Conservation (phyloP, 1,284 basidiomycete species). For the Melampsora americana region DNA sequence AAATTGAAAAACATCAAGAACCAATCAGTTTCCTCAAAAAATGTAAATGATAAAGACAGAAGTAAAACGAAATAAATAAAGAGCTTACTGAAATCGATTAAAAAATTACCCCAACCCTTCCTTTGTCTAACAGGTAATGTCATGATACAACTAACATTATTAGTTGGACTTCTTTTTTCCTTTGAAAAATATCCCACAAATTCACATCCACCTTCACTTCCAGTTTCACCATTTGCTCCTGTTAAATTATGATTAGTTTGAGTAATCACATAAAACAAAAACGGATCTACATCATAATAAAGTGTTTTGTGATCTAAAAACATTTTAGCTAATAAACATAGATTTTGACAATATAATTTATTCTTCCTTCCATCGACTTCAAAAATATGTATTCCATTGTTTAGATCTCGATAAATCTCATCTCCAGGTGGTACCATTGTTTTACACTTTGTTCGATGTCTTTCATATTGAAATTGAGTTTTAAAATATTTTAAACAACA, state of each 20-base stretch:
- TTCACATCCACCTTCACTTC: slow-evolving; percentile 70
- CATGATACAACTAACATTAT: slow-evolving; percentile 99
- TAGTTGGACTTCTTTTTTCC: slow-evolving; percentile 92
- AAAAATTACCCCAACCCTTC: slow-evolving; percentile 86
- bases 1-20: neutral
- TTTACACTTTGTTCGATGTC: slow-evolving; percentile 95
- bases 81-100: slow-evolving; percentile 94
- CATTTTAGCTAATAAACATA: slow-evolving; percentile 98
- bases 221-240: neutral
- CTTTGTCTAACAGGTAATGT: slow-evolving; percentile 91
- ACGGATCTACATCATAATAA: slow-evolving; percentile 99
- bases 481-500: slow-evolving; percentile 99
- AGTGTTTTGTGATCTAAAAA: slow-evolving; percentile 99
- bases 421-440: slow-evolving; percentile 91
- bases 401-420: slow-evolving; percentile 90
- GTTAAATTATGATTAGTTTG: slow-evolving; percentile 56
- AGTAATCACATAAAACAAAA: slow-evolving; percentile 97
- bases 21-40: neutral
- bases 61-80: neutral
- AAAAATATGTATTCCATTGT: slow-evolving; percentile 72
- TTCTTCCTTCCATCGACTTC: slow-evolving; percentile 98
- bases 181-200: slow-evolving; percentile 99
- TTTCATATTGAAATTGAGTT: slow-evolving; percentile 77
- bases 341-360: slow-evolving; percentile 99
- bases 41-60: slow-evolving; percentile 31